These are phyloP conservation scores for Entomortierella chlamydospora DNA, from an alignment of 192 early-diverging fungal species.

Conservation along the genomic window DNA sequence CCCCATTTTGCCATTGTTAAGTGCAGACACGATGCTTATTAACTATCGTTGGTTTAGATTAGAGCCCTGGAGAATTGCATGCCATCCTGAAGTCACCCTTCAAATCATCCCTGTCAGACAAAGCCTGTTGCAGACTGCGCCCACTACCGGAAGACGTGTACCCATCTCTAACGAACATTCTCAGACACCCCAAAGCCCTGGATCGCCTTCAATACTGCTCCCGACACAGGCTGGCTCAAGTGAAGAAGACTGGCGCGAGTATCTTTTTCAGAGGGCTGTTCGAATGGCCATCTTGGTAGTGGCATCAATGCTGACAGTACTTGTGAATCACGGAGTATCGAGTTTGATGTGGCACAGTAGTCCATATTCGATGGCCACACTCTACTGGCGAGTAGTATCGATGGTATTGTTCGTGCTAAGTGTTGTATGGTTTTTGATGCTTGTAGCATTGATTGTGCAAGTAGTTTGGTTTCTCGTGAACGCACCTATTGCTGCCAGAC, in stretches of 20 bases:
- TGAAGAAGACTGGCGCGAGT: constrained; percentile 36
- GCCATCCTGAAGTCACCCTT: constrained; percentile 8
- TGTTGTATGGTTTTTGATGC: constrained; percentile 22
- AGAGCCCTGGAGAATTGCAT: constrained; percentile 29
- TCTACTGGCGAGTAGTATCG: constrained; percentile 23
- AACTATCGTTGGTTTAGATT: no score
- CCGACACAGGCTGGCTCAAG: neutral
- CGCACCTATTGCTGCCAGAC: constrained; percentile 5
- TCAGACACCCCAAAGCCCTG: neutral
- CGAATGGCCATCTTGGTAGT: constrained; percentile 16
- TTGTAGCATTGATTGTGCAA: constrained; percentile 9
- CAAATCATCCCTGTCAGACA: constrained; percentile 18
- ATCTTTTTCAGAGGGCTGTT: constrained; percentile 11
- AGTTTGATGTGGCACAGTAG: constrained; percentile 1
- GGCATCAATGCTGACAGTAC: constrained; percentile 1
- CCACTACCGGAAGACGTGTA: neutral
- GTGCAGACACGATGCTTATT: no score
- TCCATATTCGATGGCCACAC: neutral
- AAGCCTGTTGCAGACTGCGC: neutral
- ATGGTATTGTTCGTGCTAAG: constrained; percentile 19
- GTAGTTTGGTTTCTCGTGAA: constrained; percentile 27
- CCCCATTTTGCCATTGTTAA: no score
- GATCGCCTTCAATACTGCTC: neutral
- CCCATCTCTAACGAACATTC: neutral
- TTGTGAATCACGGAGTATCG: constrained; percentile 11